Base-by-base conservation (phyloP, 805 yeast genomes). In the Komagataella phaffii region DNA sequence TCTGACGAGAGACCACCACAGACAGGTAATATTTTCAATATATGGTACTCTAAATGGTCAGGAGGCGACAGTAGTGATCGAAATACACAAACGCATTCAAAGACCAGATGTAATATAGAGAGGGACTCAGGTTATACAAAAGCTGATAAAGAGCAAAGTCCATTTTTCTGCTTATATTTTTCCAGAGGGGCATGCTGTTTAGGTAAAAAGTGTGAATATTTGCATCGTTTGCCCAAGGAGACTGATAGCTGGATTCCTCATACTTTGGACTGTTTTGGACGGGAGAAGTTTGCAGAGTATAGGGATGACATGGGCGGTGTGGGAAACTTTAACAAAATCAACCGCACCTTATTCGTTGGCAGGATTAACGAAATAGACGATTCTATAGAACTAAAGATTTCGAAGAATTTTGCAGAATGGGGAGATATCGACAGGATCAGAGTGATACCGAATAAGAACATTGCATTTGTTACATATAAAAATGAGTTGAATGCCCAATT, bases 291-390 rank as follows among this genome's bases (percentile, higher is more conserved):
- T 55, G 72, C 85, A 1, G 85, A 80, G 49, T 88, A 87, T 59
- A 70, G 89, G 57, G 96, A 91, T 57, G 98, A 91, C 65, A 89
- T 89, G 96, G 80, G 85, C 24, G 99, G 99, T 40, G 83, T 89
- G 3, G 99, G 98, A 0, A 81, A 88, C 21, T 81, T 91, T 61
- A 73, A 76, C 57, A 68, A 72, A 44, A 70, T 71, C n/a, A 90
- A 89, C 61, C 67, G 81, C 51, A 88, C 96, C 0, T 63, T 91
- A 1, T 90, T 83, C 61, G 77, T 91, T 2, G 93, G 95, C 10
- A 63, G 70, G 44, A 79, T 79, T 56, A 72, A 62, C 17, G 76
- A 64, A 45, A 64, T 70, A 60, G 74, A 59, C 52, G 62, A 64
- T 18, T 44, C 51, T 6, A 67, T 69, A 53, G 77, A 71, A 53